A percentile compares a stretch with the other conserved stretches of the same genome.
Conservation (phyloP, 495 filamentous ascomycete species). For the Lindgomyces ingoldianus region DNA sequence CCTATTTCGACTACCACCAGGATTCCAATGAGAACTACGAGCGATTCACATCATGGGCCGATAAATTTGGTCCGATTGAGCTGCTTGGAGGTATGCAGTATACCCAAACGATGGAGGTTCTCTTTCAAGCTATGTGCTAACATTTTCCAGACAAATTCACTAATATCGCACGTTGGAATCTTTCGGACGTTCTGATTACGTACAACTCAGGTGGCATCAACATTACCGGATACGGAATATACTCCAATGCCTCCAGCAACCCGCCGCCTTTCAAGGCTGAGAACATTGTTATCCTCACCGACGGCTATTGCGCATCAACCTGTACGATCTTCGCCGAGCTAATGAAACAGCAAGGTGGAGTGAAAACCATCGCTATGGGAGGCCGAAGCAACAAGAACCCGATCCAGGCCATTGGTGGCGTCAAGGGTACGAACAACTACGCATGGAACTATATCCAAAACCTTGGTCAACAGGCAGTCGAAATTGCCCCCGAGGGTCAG, state of each 20-base stretch:
- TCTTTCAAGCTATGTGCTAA: not conserved
- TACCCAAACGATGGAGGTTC: conserved; percentile 22
- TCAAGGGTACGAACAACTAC: conserved; percentile 52
- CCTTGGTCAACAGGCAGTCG: conserved; percentile 10
- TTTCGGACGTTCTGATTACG: conserved; percentile 22
- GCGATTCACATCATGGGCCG: conserved; percentile 29
- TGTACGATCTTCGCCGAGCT: conserved; percentile 63
- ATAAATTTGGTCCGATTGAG: conserved; percentile 36
- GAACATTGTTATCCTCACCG: conserved; percentile 46
- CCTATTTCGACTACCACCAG: conserved; percentile 32
- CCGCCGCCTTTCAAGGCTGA: conserved; percentile 32
- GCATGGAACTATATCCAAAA: conserved; percentile 27
- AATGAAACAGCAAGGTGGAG: conserved; percentile 56
- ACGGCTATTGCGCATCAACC: conserved; percentile 66
- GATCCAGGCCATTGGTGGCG: conserved; percentile 65
- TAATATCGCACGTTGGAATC: conserved; percentile 32
- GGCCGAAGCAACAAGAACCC: conserved; percentile 57
- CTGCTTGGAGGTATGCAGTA: not conserved
- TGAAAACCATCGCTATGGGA: conserved; percentile 63
- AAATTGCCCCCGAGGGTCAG: not conserved
- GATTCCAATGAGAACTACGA: conserved; percentile 26
- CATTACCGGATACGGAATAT: conserved; percentile 39
- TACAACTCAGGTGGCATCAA: conserved; percentile 34
- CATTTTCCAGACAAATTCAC: conserved; percentile 32
- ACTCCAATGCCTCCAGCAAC: conserved; percentile 44